These are phyloP conservation scores for Chalciporus sphaerocephalus DNA, from an alignment of 768 basidiomycete genomes.

Conservation along the genomic window DNA sequence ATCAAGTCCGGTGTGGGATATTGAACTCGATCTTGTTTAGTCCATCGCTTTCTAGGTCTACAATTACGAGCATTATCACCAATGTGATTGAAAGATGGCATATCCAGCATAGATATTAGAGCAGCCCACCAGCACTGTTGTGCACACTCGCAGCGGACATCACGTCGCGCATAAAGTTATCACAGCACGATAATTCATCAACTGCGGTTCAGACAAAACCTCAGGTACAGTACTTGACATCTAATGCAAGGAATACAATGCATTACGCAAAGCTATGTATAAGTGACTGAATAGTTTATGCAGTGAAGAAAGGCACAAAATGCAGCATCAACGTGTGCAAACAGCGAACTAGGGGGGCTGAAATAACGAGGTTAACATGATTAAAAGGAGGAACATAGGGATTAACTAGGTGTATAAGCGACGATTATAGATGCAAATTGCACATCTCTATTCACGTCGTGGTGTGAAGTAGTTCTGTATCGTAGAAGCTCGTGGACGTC, in stretches of 20 bases:
- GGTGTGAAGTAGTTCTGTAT: slow-evolving; percentile 30
- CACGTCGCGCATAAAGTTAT: too few species aligned
- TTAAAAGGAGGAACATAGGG: too few species aligned
- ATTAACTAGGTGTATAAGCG: too few species aligned
- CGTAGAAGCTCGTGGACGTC: slow-evolving; percentile 21
- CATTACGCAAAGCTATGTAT: slow-evolving; percentile 12
- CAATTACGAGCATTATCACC: background rate
- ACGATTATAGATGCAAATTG: background rate
- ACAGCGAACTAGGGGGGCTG: background rate
- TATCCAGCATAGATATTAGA: too few species aligned
- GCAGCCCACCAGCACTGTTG: too few species aligned
- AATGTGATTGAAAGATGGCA: background rate
- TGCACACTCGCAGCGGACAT: too few species aligned
- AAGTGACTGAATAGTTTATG: slow-evolving; percentile 26
- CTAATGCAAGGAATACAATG: background rate
- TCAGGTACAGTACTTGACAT: background rate
- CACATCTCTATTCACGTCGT: slow-evolving; percentile 14
- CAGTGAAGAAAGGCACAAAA: background rate
- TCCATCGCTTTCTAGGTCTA: slow-evolving; percentile 11
- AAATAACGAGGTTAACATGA: slow-evolving; percentile 1
- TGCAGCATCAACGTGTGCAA: slow-evolving; percentile 1
- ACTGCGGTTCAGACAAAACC: too few species aligned
- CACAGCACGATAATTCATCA: too few species aligned
- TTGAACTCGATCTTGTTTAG: slow-evolving; percentile 53
- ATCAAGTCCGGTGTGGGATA: slow-evolving; percentile 68